Conservation (phyloP, 2,329 filamentous ascomycete genomes). For the Tolypocladium capitatum region DNA sequence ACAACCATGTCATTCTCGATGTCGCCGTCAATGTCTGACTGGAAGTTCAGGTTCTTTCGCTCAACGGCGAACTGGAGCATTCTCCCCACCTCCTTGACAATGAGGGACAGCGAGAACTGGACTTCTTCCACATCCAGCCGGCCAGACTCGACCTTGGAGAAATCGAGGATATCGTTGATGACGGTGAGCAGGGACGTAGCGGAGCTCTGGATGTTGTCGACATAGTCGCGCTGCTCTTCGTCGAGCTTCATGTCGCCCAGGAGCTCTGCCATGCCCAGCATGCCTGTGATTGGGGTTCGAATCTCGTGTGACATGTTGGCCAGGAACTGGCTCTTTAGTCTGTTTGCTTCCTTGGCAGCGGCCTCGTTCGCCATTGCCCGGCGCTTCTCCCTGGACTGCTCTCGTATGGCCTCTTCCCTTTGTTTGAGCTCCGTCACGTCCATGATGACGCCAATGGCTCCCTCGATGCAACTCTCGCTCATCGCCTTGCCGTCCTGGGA, state of each 20-base stretch:
- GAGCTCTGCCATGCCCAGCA: slow-evolving; percentile 69
- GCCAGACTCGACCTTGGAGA: slow-evolving; percentile 75
- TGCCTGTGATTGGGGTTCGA: slow-evolving; percentile 64
- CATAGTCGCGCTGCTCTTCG: slow-evolving; percentile 60
- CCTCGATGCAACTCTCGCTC: slow-evolving; percentile 43
- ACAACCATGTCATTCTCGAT: slow-evolving; percentile 60
- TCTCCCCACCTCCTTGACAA: slow-evolving; percentile 68
- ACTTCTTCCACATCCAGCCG: slow-evolving; percentile 68
- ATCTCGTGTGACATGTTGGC: slow-evolving; percentile 78
- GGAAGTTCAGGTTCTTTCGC: slow-evolving; percentile 63
- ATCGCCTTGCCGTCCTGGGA: slow-evolving; percentile 34
- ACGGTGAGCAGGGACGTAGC: slow-evolving; percentile 73
- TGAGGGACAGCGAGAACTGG: slow-evolving; percentile 60
- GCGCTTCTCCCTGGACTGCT: slow-evolving; percentile 55
- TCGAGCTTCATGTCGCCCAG: slow-evolving; percentile 54
- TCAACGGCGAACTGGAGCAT: slow-evolving; percentile 80
- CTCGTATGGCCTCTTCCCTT: slow-evolving; percentile 47
- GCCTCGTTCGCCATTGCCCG: slow-evolving; percentile 61
- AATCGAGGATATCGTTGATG: slow-evolving; percentile 85
- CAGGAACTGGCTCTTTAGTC: slow-evolving; percentile 67
- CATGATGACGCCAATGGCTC: slow-evolving; percentile 67
- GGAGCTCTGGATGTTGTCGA: slow-evolving; percentile 66
- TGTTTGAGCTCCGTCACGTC: slow-evolving; percentile 62
- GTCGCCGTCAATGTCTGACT: slow-evolving; percentile 48
- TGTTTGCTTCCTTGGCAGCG: slow-evolving; percentile 67